Conservation (phyloP, 768 basidiomycete genomes). For the Candolleomyces efflorescens region DNA sequence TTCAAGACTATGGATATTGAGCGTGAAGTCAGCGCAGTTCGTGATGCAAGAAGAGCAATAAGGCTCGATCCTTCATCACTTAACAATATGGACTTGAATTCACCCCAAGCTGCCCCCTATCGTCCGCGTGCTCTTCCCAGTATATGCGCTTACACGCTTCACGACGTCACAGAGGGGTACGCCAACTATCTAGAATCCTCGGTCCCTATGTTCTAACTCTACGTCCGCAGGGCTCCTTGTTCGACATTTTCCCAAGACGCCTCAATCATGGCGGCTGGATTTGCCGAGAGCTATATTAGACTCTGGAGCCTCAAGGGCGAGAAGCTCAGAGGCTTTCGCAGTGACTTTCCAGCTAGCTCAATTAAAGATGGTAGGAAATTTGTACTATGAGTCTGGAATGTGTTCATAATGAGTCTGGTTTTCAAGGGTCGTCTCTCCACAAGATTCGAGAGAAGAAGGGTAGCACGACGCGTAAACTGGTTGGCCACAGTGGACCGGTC, state of each 20-base stretch:
- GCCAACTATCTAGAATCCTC: constrained; percentile 16
- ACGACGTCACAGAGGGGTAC: constrained; percentile 94
- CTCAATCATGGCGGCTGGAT: constrained; percentile 90
- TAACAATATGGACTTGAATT: constrained; percentile 51
- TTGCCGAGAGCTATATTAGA: constrained; percentile 92
- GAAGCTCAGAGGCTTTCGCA: constrained; percentile 70
- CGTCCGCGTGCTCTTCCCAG: constrained; percentile 78
- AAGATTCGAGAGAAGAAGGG: constrained; percentile 80
- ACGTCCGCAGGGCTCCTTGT: constrained; percentile 63
- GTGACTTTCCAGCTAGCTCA: constrained; percentile 64
- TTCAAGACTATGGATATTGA: constrained; percentile 88
- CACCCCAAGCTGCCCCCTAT: constrained; percentile 52
- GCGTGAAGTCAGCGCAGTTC: constrained; percentile 83
- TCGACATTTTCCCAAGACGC: constrained; percentile 88
- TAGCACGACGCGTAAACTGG: constrained; percentile 84
- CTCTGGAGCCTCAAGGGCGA: constrained; percentile 95
- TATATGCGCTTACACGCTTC: constrained; percentile 91
- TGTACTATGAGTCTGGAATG: background rate
- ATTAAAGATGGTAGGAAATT: constrained; percentile 63
- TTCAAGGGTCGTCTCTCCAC: constrained; percentile 51
- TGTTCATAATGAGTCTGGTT: background rate
- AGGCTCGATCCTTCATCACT: constrained; percentile 75
- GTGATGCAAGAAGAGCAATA: constrained; percentile 91
- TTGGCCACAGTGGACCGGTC: constrained; percentile 96
- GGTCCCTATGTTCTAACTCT: background rate